Percentiles rank a stretch among this genome's conserved stretches.
These are phyloP conservation scores for Mucor velutinosus DNA, from an alignment of 371 early-diverging fungal species.

Conservation along the genomic window DNA sequence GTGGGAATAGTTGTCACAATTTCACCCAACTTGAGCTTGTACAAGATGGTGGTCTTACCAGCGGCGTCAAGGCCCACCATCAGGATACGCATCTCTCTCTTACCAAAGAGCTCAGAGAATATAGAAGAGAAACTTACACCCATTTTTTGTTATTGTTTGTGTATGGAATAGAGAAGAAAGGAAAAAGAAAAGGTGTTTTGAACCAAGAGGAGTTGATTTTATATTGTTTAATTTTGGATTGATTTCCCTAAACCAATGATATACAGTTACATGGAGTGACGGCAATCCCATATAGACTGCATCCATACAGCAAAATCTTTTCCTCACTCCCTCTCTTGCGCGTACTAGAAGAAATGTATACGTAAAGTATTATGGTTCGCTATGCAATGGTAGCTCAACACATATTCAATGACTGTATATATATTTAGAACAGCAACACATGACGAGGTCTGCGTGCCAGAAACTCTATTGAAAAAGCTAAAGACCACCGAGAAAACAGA, in stretches of 20 bases:
- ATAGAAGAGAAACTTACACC: slow-evolving; percentile 53
- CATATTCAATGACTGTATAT: neutral
- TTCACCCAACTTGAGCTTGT: slow-evolving; percentile 85
- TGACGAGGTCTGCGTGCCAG: slow-evolving; percentile 73
- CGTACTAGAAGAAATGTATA: neutral
- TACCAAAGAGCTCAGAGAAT: slow-evolving; percentile 63
- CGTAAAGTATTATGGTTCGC: slow-evolving; percentile 24
- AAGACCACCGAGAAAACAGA: slow-evolving; percentile 83
- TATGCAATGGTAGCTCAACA: neutral
- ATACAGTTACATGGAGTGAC: slow-evolving; percentile 4
- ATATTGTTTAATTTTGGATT: neutral
- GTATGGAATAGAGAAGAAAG: neutral
- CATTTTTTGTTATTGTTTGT: slow-evolving; percentile 28
- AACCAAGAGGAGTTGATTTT: neutral
- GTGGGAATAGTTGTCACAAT: slow-evolving; percentile 97
- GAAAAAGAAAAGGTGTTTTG: neutral
- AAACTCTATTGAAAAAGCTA: slow-evolving; percentile 94
- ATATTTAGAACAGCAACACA: slow-evolving; percentile 17
- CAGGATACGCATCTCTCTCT: slow-evolving; percentile 95
- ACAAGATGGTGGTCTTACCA: slow-evolving; percentile 99
- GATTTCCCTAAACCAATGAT: slow-evolving; percentile 12
- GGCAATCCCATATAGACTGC: too few relatives aligned
- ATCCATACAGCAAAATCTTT: neutral
- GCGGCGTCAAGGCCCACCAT: slow-evolving; percentile 98
- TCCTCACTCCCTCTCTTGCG: neutral